These are phyloP conservation scores for Cylindrotheca fusiformis DNA, from an alignment of 108 stramenopile species.

Conservation along the genomic window DNA sequence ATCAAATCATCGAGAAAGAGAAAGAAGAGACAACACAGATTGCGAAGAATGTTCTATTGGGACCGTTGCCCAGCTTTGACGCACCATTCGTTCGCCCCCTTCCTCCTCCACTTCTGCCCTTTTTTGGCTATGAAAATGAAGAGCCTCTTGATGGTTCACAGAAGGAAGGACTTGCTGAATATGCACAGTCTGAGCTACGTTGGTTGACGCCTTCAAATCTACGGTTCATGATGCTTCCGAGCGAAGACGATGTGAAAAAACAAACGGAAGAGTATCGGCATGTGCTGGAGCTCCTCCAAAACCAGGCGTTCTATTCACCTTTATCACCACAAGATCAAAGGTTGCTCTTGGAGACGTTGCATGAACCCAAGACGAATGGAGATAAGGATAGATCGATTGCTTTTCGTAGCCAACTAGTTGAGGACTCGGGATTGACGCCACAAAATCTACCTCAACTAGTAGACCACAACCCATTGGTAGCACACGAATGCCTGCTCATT, in stretches of 20 bases:
- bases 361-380: constrained; percentile 6
- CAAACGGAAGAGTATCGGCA: constrained; percentile 38
- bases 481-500: constrained; percentile 87
- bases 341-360: constrained; percentile 56
- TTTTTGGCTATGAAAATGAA: constrained; percentile 32
- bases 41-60: constrained; percentile 4
- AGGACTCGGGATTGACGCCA: constrained; percentile 83
- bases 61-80: constrained; percentile 29
- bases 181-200: constrained; percentile 66
- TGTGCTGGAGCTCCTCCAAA: constrained; percentile 55
- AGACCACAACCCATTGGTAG: constrained; percentile 94
- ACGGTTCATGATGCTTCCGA: constrained; percentile 52
- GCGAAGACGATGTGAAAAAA: constrained; percentile 26
- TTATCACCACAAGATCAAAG: constrained; percentile 65
- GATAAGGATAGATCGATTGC: constrained; percentile 15
- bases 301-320: constrained; percentile 56
- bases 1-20: constrained; percentile 11
- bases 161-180: constrained; percentile 40
- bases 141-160: constrained; percentile 27
- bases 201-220: constrained; percentile 76
- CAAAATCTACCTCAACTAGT: constrained; percentile 90
- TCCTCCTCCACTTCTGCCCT: constrained; percentile 44
- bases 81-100: constrained; percentile 47
- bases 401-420: constrained; percentile 42
- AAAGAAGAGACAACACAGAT: not conserved